Evolutionary conservation across 352 stramenopile genomes (phyloP).

Genomic region (Globisporangium canariense): DNA sequence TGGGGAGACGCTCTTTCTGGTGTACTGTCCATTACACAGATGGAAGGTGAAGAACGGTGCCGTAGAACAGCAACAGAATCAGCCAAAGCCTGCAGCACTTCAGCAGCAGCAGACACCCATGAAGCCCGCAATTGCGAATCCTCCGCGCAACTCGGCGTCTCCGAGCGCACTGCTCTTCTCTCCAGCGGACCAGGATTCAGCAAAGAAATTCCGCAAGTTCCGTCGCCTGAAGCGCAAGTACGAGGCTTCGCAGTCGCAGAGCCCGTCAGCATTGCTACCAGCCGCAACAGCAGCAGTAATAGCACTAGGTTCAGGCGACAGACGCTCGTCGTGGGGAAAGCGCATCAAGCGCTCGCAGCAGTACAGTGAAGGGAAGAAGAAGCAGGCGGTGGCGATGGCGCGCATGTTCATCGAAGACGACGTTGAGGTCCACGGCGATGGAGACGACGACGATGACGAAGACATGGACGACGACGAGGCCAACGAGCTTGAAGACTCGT

Average conservation of each 20-base stretch:
- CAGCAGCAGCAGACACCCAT: background rate
- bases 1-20: constrained; percentile 59
- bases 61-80: constrained; percentile 14
- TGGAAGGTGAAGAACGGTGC: constrained; percentile 17
- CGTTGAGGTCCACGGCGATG: constrained; percentile 44
- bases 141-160: constrained; percentile 22
- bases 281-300: background rate
- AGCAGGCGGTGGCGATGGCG: constrained; percentile 24
- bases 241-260: constrained; percentile 38
- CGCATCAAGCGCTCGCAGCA: constrained; percentile 53
- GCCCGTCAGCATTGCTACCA: background rate
- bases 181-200: constrained; percentile 34
- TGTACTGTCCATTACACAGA: constrained; percentile 65
- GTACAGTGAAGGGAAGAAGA: constrained; percentile 26
- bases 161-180: constrained; percentile 55
- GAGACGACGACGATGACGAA: constrained; percentile 48
- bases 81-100: constrained; percentile 3
- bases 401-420: constrained; percentile 66
- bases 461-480: constrained; percentile 36
- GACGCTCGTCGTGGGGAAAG: constrained; percentile 56
- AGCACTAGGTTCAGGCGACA: background rate
- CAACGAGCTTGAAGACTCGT: constrained; percentile 56
- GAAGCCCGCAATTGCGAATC: constrained; percentile 9
- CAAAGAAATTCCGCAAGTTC: constrained; percentile 65
- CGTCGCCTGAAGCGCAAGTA: constrained; percentile 72